phyloP scores from a whole-genome alignment of 495 filamentous ascomycete species.

The Ramalina intermedia region DNA sequence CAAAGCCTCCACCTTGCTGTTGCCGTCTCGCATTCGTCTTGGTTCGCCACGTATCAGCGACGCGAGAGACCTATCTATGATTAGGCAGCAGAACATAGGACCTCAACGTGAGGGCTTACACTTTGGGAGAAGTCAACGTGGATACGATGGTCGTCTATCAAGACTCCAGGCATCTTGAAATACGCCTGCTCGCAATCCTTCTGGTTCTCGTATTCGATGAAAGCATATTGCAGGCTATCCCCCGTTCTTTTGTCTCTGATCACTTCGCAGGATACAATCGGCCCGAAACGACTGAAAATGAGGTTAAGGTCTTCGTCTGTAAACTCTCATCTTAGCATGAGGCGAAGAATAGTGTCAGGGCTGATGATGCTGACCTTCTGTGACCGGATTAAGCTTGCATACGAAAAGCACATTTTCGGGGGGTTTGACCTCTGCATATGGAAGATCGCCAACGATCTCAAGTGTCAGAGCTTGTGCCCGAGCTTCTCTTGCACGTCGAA shows the following conservation, averaged over 20 bases:
- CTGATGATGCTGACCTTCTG: conserved; percentile 39
- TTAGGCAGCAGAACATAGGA: background rate
- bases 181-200: conserved; percentile 90
- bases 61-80: conserved; percentile 46
- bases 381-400: conserved; percentile 96
- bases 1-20: conserved; percentile 65
- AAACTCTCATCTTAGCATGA: background rate
- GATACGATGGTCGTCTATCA: conserved; percentile 95
- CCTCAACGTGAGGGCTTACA: conserved; percentile 26
- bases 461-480: conserved; percentile 87
- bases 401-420: conserved; percentile 97
- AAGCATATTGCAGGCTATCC: conserved; percentile 92
- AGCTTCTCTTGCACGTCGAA: conserved; percentile 78
- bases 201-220: conserved; percentile 91
- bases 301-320: conserved; percentile 81
- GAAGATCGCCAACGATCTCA: conserved; percentile 95
- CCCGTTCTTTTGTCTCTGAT: conserved; percentile 89
- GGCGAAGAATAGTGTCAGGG: background rate
- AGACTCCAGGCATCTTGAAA: conserved; percentile 92
- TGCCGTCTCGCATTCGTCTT: conserved; percentile 75
- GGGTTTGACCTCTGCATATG: conserved; percentile 94
- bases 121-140: conserved; percentile 98
- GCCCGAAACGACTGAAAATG: conserved; percentile 94
- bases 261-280: conserved; percentile 89
- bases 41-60: conserved; percentile 82